phyloP scores from a whole-genome alignment of 495 filamentous ascomycete species.

The Entonaema liquescens region DNA sequence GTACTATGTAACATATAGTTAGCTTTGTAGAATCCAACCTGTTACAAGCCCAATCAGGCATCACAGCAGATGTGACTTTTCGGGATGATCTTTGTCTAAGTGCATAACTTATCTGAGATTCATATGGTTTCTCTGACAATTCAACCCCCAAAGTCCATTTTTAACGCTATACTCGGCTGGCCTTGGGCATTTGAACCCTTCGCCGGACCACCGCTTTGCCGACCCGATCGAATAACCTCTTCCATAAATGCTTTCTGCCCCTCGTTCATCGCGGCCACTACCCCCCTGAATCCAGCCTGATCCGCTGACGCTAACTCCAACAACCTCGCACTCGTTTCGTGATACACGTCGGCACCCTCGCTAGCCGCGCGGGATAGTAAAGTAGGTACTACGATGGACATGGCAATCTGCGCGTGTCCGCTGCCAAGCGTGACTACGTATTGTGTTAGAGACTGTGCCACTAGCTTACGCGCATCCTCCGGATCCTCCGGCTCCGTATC shows the following conservation, averaged over 20 bases:
- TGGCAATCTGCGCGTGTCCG: constrained; percentile 64
- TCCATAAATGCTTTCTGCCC: constrained; percentile 82
- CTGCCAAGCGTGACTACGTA: constrained; percentile 66
- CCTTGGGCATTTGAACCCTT: constrained; percentile 57
- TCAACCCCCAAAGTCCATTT: constrained; percentile 81
- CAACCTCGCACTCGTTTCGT: constrained; percentile 77
- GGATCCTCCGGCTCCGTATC: constrained; percentile 74
- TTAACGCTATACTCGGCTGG: constrained; percentile 88
- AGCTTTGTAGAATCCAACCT: background rate
- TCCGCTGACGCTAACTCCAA: constrained; percentile 83
- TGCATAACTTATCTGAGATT: background rate
- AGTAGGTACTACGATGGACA: constrained; percentile 79
- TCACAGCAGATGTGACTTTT: background rate
- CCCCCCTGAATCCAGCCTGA: constrained; percentile 73
- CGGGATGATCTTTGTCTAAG: background rate
- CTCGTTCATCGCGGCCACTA: constrained; percentile 76
- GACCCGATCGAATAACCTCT: constrained; percentile 74
- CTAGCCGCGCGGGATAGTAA: constrained; percentile 75
- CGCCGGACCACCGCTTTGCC: constrained; percentile 47
- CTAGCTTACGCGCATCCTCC: constrained; percentile 71
- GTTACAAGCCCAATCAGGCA: background rate
- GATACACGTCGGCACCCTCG: constrained; percentile 62
- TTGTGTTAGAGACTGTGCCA: constrained; percentile 75
- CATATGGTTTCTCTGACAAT: background rate
- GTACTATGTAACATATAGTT: background rate